Evolutionary conservation across 2,329 filamentous ascomycete species (phyloP).

Genomic region (Colletotrichum tamarilloi): DNA sequence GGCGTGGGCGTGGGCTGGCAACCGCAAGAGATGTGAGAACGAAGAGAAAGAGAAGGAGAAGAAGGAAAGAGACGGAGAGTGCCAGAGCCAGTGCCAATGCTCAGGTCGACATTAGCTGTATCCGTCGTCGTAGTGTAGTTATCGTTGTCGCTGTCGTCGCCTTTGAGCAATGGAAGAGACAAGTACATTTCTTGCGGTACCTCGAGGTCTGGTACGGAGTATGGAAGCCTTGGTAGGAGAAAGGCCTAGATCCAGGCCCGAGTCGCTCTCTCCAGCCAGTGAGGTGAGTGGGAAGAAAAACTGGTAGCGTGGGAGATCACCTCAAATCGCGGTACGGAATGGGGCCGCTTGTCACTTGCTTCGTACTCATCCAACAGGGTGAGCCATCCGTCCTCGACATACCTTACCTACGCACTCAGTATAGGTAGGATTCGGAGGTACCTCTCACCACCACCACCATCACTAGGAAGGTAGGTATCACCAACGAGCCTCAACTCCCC

Average conservation of each 20-base stretch:
- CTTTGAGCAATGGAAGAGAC: background rate
- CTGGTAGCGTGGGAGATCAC: background rate
- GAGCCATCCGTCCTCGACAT: background rate
- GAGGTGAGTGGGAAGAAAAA: background rate
- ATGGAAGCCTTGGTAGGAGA: no score
- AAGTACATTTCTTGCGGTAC: background rate
- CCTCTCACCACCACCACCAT: background rate
- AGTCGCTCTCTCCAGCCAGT: background rate
- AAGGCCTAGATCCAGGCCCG: background rate
- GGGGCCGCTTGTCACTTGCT: background rate
- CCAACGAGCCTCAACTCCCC: background rate
- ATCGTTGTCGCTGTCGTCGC: background rate
- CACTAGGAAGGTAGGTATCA: background rate
- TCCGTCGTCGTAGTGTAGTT: conserved; percentile 7
- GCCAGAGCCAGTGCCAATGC: background rate
- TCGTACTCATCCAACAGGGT: background rate
- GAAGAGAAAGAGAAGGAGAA: background rate
- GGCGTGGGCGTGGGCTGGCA: background rate
- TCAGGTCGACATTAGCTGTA: background rate
- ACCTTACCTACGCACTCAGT: no score
- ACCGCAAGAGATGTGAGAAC: background rate
- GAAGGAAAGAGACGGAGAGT: background rate
- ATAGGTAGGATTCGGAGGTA: no score
- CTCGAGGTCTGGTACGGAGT: no score
- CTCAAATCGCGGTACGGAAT: conserved; percentile 4